Base-by-base conservation (phyloP, 345 rosid genomes). In the Boechera divaricarpa region DNA sequence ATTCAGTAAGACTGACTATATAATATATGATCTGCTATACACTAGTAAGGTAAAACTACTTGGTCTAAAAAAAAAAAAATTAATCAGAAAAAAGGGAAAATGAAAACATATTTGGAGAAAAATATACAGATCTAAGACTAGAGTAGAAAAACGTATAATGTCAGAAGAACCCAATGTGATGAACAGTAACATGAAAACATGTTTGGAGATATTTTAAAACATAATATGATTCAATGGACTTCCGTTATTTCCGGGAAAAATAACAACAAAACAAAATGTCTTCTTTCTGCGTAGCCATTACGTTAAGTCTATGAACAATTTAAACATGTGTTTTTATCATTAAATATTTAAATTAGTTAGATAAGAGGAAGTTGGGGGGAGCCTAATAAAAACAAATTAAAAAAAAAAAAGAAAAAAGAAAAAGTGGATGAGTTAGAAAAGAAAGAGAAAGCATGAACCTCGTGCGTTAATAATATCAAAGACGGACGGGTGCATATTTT, bases 401-500 rank as follows among this genome's bases (percentile, higher is more conserved):
- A 12, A 7, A 7, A 7, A 7, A 2, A 7, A 5, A 44, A 11
- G 0, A 13, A 35, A 51, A 16, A 33, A 0, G 4, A 28, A 54
- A 77, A 63, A 65, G 59, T 45, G 32, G 47, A 56, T 36, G 58
- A 28, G 71, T 38, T 67, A 21, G 15, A 61, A 54, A 76, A 13
- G 4, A 35, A 15, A 51, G 29, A 32, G 18, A 41, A 65, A 61
- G 59, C 82, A 61, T 73, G 74, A 78, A 78, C 58, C 82, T 65
- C 81, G 81, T 78, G 81, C 77, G 77, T 61, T 38, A 56, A 18
- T 49, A 18, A 1, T 41, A 55, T 51, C 21, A 28, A 28, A 28
- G 29, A 32, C 48, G 18, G n/a, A 63, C 44, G 3, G 72, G 21
- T 64, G n/a, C 51, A 35, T 8, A 44, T 45, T 54, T 55, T 57